phyloP scores from a whole-genome alignment of 78 protist species.

The Dictyostelium capitatum region DNA sequence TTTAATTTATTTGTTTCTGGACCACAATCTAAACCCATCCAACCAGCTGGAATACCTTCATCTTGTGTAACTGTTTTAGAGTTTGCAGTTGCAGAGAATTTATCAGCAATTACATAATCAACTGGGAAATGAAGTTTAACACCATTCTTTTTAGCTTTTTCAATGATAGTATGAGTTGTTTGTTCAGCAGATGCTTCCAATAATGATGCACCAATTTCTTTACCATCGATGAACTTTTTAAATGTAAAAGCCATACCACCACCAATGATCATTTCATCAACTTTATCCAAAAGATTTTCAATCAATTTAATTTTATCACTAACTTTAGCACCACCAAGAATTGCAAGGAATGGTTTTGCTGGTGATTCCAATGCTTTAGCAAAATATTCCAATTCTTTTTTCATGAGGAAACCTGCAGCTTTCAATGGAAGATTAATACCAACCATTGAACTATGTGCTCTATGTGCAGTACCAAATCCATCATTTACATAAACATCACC shows the following conservation, averaged over 20 bases:
- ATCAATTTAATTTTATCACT: conserved; percentile 98
- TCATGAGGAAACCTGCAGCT: conserved; percentile 97
- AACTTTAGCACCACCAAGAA: conserved; percentile 98
- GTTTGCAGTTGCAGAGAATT: conserved; percentile 87
- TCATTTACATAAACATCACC: conserved; percentile 98
- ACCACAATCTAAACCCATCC: conserved; percentile 99
- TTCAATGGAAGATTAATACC: conserved; percentile 84
- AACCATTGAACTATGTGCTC: conserved; percentile 97
- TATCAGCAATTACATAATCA: conserved; percentile 94
- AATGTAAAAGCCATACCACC: conserved; percentile 99
- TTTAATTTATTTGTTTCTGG: conserved; percentile 90
- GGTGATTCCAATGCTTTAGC: conserved; percentile 95
- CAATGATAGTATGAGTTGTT: conserved; percentile 89
- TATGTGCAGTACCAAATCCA: conserved; percentile 99
- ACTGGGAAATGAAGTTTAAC: conserved; percentile 94
- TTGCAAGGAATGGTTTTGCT: conserved; percentile 96
- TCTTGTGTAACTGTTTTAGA: conserved; percentile 74
- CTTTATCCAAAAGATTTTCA: conserved; percentile 95
- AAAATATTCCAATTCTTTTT: conserved; percentile 97
- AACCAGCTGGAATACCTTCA: conserved; percentile 96
- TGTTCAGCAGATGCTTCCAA: conserved; percentile 93
- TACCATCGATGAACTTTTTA: conserved; percentile 89
- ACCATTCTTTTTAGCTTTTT: conserved; percentile 89
- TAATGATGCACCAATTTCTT: conserved; percentile 93
- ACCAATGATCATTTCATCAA: conserved; percentile 97